phyloP scores from a whole-genome alignment of 2,329 filamentous ascomycete genomes.

The Exophiala aquamarina region DNA sequence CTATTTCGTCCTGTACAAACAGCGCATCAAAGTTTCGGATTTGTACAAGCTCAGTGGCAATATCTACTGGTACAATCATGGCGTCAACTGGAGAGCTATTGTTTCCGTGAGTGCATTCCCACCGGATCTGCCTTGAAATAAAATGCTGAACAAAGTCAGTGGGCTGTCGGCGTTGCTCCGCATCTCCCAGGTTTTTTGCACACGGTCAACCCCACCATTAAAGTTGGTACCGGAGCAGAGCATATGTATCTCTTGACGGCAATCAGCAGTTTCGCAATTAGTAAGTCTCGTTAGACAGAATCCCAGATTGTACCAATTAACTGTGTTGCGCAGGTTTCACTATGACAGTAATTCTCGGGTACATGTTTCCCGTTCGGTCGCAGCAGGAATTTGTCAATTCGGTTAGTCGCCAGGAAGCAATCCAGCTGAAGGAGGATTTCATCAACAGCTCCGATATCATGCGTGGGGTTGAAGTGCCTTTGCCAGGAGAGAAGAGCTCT shows the following conservation, averaged over 20 bases:
- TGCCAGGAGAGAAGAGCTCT: background rate
- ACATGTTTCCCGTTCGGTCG: background rate
- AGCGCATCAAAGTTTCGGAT: constrained; percentile 42
- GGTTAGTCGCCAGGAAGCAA: background rate
- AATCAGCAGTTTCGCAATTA: background rate
- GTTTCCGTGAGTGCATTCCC: constrained; percentile 11
- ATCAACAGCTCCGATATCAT: constrained; percentile 1
- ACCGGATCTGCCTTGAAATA: background rate
- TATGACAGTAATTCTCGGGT: background rate
- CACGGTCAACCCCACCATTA: constrained; percentile 19
- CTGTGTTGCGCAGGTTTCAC: background rate
- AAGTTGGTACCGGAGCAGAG: constrained; percentile 31
- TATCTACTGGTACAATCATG: constrained; percentile 45
- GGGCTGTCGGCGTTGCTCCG: constrained; percentile 36
- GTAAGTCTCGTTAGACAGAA: background rate
- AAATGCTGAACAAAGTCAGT: constrained; percentile 21
- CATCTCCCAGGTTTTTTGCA: constrained; percentile 31
- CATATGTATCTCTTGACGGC: background rate
- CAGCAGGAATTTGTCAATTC: constrained; percentile 1
- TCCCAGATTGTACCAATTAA: background rate
- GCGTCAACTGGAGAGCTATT: constrained; percentile 44
- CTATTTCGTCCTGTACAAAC: constrained; percentile 34
- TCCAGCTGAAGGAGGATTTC: background rate
- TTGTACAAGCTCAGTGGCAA: constrained; percentile 38
- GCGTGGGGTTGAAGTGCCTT: background rate